Base-by-base conservation (phyloP, 768 basidiomycete genomes). In the Boletus tomentosulus region DNA sequence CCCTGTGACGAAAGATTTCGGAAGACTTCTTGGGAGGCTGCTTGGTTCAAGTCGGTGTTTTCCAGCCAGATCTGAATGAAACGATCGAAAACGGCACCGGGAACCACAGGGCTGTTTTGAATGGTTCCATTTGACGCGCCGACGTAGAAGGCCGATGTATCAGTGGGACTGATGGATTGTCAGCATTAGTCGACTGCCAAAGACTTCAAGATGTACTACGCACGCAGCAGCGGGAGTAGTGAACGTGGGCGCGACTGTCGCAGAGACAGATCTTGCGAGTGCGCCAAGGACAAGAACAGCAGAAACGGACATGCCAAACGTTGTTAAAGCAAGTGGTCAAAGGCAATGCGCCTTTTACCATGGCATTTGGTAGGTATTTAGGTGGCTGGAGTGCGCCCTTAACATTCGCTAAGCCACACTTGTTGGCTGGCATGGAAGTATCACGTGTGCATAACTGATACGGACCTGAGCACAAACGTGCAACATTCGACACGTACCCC, bases 51-150 rank as follows among this genome's bases (percentile, higher is more conserved):
- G 58, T 84, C 77, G 8, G 79, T 82, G 65, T 84, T 84, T 63
- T 84, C 82, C 34, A 85, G 68, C 78, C 78, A 83, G 53, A 83
- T 79, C 64, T 75, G 60, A 52, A 76, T 73, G 66, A 80, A 71
- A 2, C 77, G 70, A 57, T 78, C 70, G 54, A 78, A 80, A 19
- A 65, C 66, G 54, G 68, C 68, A 15, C 79, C 78, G 0, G 64
- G 15, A n/a, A 80, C 77, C 25, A 72, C 37, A 0, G 68, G 63
- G 1, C 59, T 15, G 51, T 73, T 72, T 6, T 66, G 53, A 34
- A 80, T 67, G 13, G 76, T 76, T 53, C 68, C 69, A 60, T 80
- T 78, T 49, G 61, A 71, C 33, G 61, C 51, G 16, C 77, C 76
- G 24, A 70, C 68, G 60, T 77, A 79, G 67, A 74, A 73, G 33